These are phyloP conservation scores for Colletotrichum chrysophilum DNA, from an alignment of 2,329 filamentous ascomycete genomes.

Conservation along the genomic window DNA sequence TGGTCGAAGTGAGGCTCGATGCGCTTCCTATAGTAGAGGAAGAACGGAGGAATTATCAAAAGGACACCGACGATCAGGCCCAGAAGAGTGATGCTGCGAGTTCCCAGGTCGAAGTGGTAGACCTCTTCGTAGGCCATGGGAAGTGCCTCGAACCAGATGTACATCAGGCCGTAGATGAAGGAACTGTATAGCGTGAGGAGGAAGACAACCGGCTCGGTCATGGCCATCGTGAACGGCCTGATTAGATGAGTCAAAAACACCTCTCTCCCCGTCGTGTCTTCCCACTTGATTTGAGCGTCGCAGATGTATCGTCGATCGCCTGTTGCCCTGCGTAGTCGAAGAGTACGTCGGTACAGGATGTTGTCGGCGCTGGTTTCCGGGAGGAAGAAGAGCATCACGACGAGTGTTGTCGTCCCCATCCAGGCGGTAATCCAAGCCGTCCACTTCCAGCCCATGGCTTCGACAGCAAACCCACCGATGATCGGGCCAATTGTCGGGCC, in stretches of 20 bases:
- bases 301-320: constrained; percentile 15
- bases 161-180: constrained; percentile 14
- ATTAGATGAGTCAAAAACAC: constrained; percentile 15
- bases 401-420: constrained; percentile 14
- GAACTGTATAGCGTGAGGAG: constrained; percentile 2
- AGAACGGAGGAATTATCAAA: background rate
- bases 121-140: background rate
- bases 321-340: constrained; percentile 21
- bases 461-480: constrained; percentile 14
- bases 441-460: constrained; percentile 25
- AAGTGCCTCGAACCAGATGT: constrained; percentile 16
- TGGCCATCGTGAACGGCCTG: constrained; percentile 3
- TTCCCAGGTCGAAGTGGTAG: constrained; percentile 21
- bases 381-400: constrained; percentile 26
- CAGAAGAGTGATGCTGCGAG: background rate
- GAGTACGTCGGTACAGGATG: constrained; percentile 25
- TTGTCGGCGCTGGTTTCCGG: constrained; percentile 28
- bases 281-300: constrained; percentile 16
- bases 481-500: constrained; percentile 17
- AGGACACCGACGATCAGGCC: constrained; percentile 12
- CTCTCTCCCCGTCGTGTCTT: constrained; percentile 16
- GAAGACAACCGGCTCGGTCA: constrained; percentile 12
- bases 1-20: constrained; percentile 4
- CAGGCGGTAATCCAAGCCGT: constrained; percentile 26
- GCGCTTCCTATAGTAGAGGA: constrained; percentile 2